These are phyloP conservation scores for Colletotrichum camelliae DNA, from an alignment of 2,329 filamentous ascomycete species.

Conservation along the genomic window DNA sequence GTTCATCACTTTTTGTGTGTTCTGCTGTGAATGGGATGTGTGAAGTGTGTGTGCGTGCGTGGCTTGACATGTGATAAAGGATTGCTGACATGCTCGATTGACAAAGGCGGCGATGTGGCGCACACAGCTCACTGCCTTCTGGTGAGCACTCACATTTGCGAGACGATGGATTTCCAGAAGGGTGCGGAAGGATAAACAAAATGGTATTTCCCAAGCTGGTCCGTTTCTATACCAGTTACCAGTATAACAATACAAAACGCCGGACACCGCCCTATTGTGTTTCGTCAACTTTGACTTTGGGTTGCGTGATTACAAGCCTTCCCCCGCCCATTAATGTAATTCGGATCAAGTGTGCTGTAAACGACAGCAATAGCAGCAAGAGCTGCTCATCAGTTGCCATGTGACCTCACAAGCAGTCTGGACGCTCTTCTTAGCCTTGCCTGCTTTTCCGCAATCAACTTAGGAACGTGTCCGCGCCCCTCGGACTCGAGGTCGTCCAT, in stretches of 20 bases:
- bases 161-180: background rate
- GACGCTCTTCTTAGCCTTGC: constrained; percentile 46
- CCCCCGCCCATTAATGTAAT: background rate
- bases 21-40: background rate
- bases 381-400: background rate
- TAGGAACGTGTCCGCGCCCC: constrained; percentile 19
- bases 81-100: background rate
- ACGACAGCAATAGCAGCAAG: background rate
- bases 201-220: constrained; percentile 1
- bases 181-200: background rate
- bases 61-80: background rate
- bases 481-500: constrained; percentile 24
- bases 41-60: background rate
- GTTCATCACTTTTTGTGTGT: constrained; percentile 15
- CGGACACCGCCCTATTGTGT: background rate
- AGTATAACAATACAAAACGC: background rate
- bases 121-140: background rate
- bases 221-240: background rate
- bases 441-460: constrained; percentile 38
- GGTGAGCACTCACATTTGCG: background rate
- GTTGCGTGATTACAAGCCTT: background rate
- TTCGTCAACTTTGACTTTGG: background rate
- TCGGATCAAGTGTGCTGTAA: background rate
- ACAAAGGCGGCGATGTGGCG: background rate
- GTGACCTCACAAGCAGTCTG: constrained; percentile 33